Base-by-base conservation (phyloP, 306 rosid genomes). In the Rubus parviflorus region DNA sequence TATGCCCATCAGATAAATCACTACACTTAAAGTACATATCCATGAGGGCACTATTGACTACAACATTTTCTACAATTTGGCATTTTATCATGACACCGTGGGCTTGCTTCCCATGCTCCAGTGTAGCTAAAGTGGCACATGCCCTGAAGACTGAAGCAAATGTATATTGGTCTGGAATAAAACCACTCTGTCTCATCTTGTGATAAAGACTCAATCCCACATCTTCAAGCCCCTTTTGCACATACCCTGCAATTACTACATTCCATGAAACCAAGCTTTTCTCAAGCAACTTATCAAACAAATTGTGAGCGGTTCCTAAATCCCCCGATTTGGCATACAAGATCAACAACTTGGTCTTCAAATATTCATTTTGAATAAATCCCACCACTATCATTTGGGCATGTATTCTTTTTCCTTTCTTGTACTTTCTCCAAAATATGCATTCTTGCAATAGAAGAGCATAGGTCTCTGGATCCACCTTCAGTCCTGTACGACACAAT, bases 1-100 rank as follows among this genome's bases (percentile, higher is more conserved):
- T 72, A 19, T 65, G 83, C 13, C 94, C 97, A 57, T 87, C 89
- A 17, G 72, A 82, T 63, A 88, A 81, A 76, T 85, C 82, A 83
- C 93, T 86, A 83, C 96, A 86, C 75, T 90, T 88, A 75, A 93
- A 91, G 87, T 88, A 89, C 92, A 91, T 91, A 79, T 91, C 97
- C 68, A 90, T 83, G 22, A 89, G 85, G 75, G 92, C 90, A 81
- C 93, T 82, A 82, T 82, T 88, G 79, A 87, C 90, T 41, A 87
- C 80, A 64, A 89, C 85, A 81, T 89, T 88, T 78, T 84, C 90
- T 76, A 46, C 73, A 74, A 87, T 87, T 79, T 76, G 86, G 84
- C 91, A 82, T 81, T 91, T 86, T 37, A 88, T 78, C 97, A 89
- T 77, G 37, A 87, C 80, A 75, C 83, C 87, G 74, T 87, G 91